phyloP scores from a whole-genome alignment of 768 basidiomycete species.

The Russula sp. region DNA sequence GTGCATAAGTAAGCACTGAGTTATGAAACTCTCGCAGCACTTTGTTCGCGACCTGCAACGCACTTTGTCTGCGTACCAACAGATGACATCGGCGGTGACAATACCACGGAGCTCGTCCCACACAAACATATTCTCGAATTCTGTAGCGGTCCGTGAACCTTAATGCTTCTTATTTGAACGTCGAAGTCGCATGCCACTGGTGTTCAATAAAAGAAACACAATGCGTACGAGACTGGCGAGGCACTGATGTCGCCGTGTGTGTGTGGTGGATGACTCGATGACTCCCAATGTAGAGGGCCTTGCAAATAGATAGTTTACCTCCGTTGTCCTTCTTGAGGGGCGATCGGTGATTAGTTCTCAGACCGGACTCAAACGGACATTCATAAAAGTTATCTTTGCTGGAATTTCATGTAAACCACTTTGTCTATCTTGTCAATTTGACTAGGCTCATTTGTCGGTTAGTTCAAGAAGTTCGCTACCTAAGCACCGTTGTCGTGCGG shows the following conservation, averaged over 20 bases:
- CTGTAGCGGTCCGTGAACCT: slow-evolving; percentile 9
- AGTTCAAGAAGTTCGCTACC: background rate
- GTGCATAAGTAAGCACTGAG: background rate
- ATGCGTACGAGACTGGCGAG: background rate
- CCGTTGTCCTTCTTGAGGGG: slow-evolving; percentile 10
- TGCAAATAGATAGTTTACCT: slow-evolving; percentile 5
- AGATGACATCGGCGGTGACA: background rate
- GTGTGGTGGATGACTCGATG: no score
- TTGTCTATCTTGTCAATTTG: slow-evolving; percentile 3
- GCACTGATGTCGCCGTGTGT: slow-evolving; percentile 15
- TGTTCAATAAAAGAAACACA: background rate
- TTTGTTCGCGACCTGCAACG: background rate
- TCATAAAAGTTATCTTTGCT: background rate
- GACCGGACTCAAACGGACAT: background rate
- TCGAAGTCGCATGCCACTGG: background rate
- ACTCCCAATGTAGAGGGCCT: slow-evolving; percentile 1
- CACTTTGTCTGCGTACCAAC: background rate
- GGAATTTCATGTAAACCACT: background rate
- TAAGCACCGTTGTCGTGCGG: background rate
- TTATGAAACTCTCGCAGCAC: slow-evolving; percentile 5
- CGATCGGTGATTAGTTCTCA: background rate
- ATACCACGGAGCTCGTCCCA: slow-evolving; percentile 5
- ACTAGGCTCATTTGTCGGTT: background rate
- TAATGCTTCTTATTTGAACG: slow-evolving; percentile 6
- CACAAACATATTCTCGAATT: slow-evolving; percentile 9